Evolutionary conservation across 345 rosid genomes (phyloP).

Genomic region (Boechera retrofracta): DNA sequence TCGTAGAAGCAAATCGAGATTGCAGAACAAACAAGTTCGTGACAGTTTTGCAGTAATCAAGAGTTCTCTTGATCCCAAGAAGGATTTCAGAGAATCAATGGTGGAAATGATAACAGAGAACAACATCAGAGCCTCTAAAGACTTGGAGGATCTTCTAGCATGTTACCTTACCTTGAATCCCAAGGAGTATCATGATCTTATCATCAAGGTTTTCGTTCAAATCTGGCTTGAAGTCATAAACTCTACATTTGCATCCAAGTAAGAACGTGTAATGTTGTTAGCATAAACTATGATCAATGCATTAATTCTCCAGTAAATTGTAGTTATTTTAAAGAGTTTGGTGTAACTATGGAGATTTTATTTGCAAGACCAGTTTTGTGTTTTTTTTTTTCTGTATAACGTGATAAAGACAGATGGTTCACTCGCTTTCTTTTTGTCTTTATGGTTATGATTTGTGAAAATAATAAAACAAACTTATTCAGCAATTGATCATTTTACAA

Average conservation of each 20-base stretch:
- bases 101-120: slow-evolving; percentile 86
- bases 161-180: slow-evolving; percentile 77
- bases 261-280: slow-evolving; percentile 7
- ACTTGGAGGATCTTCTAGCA: slow-evolving; percentile 79
- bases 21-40: slow-evolving; percentile 40
- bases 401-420: background rate
- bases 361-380: background rate
- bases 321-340: slow-evolving; percentile 12
- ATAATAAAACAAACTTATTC: background rate
- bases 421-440: background rate
- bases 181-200: slow-evolving; percentile 64
- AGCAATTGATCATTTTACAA: background rate
- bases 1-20: slow-evolving; percentile 44
- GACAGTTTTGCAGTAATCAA: slow-evolving; percentile 71
- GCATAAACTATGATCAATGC: slow-evolving; percentile 15
- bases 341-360: slow-evolving; percentile 1
- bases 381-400: background rate
- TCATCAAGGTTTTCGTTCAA: slow-evolving; percentile 77
- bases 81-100: slow-evolving; percentile 89
- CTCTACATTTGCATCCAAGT: slow-evolving; percentile 13
- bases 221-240: slow-evolving; percentile 55
- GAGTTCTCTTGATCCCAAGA: slow-evolving; percentile 71
- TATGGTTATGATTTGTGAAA: background rate
- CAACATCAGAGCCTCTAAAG: slow-evolving; percentile 60
- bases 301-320: background rate